Conservation (phyloP, 306 rosid species). For the Trifolium dubium region DNA sequence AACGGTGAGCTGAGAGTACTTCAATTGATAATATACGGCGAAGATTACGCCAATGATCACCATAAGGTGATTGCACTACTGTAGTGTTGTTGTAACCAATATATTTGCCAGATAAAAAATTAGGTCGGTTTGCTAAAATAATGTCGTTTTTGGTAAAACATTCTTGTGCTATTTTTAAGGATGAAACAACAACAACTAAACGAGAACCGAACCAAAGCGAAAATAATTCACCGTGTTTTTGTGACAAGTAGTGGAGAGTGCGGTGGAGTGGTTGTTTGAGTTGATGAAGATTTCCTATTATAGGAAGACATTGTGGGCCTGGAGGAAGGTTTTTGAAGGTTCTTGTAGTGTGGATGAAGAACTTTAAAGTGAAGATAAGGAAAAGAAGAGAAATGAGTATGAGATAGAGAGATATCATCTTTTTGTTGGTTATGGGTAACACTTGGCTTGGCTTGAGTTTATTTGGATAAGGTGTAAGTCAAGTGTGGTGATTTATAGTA, state of each 20-base stretch:
- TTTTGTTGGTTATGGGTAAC: neutral
- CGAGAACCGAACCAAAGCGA: constrained; percentile 45
- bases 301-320: constrained; percentile 52
- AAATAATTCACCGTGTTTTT: constrained; percentile 46
- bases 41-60: constrained; percentile 75
- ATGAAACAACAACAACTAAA: constrained; percentile 50
- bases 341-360: neutral
- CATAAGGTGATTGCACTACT: constrained; percentile 43
- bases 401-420: constrained; percentile 8
- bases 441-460: neutral
- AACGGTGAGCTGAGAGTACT: constrained; percentile 52
- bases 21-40: constrained; percentile 59
- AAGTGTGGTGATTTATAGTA: neutral
- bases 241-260: constrained; percentile 42
- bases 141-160: constrained; percentile 67
- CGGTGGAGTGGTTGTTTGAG: constrained; percentile 50
- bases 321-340: constrained; percentile 56
- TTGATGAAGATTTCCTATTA: constrained; percentile 66
- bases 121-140: constrained; percentile 62
- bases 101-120: constrained; percentile 38
- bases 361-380: constrained; percentile 36
- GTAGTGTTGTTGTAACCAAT: constrained; percentile 55
- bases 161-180: constrained; percentile 47
- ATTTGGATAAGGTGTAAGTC: neutral
- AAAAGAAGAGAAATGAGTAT: constrained; percentile 1